These are phyloP conservation scores for Wickerhamiella nectarea DNA, from an alignment of 805 yeast genomes.

Conservation along the genomic window DNA sequence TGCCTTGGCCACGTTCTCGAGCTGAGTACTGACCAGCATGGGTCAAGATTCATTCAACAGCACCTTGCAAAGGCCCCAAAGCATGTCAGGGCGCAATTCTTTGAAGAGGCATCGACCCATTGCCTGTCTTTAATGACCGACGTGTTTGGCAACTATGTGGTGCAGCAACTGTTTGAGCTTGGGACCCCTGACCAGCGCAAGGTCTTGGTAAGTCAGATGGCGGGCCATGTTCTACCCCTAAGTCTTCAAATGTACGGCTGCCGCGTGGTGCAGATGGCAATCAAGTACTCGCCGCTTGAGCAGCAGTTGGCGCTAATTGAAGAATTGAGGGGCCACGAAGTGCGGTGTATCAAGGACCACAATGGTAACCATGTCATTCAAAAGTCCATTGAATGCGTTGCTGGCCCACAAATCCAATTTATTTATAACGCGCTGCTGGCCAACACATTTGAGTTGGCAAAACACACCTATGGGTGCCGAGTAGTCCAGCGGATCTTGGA, in stretches of 20 bases:
- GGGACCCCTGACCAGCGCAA: conserved; percentile 60
- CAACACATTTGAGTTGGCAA: conserved; percentile 69
- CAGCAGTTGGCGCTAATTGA: conserved; percentile 55
- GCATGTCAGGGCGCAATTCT: conserved; percentile 68
- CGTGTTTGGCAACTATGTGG: conserved; percentile 95
- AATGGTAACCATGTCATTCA: conserved; percentile 97
- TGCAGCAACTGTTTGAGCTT: conserved; percentile 82
- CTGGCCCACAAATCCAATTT: conserved; percentile 54
- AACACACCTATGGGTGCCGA: conserved; percentile 96
- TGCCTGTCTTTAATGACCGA: conserved; percentile 79
- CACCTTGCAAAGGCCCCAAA: conserved; percentile 48
- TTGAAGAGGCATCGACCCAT: conserved; percentile 66
- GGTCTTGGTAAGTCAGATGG: conserved; percentile 55
- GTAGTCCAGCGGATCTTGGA: conserved; percentile 89
- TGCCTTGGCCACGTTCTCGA: conserved; percentile 80
- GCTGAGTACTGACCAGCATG: conserved; percentile 91
- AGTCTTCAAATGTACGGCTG: conserved; percentile 97
- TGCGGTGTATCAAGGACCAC: conserved; percentile 77
- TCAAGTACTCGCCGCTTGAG: conserved; percentile 51
- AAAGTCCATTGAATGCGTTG: conserved; percentile 78
- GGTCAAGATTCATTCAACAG: conserved; percentile 92
- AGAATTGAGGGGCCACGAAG: conserved; percentile 52
- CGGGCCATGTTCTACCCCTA: conserved; percentile 56
- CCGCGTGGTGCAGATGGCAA: conserved; percentile 87
- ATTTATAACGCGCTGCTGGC: conserved; percentile 49